These are phyloP conservation scores for Mariannaea sp. DNA, from an alignment of 2,329 filamentous ascomycete genomes.

Conservation along the genomic window DNA sequence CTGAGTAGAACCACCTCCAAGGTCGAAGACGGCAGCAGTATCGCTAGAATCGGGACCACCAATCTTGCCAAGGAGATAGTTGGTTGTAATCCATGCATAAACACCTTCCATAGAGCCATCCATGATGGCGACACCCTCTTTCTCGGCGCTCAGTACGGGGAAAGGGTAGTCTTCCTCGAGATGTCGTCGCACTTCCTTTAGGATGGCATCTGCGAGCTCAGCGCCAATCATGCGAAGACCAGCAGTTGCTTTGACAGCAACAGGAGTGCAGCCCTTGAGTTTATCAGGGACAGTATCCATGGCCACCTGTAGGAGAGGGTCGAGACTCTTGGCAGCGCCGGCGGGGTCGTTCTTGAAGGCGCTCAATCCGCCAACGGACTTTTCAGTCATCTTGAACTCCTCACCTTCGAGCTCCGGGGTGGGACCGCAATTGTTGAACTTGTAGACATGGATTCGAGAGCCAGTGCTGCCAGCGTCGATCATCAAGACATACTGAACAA, in stretches of 20 bases:
- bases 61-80: constrained; percentile 98
- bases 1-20: constrained; percentile 95
- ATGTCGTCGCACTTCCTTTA: constrained; percentile 80
- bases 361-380: constrained; percentile 81
- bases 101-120: constrained; percentile 96
- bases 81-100: constrained; percentile 98
- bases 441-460: constrained; percentile 97
- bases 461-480: constrained; percentile 98
- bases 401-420: constrained; percentile 95
- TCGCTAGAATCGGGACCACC: constrained; percentile 87
- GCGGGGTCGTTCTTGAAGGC: constrained; percentile 86
- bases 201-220: constrained; percentile 80
- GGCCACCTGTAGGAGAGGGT: constrained; percentile 84
- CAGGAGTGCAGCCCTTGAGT: constrained; percentile 87
- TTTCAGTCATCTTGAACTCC: constrained; percentile 91
- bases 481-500: constrained; percentile 98
- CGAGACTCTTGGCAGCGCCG: constrained; percentile 86
- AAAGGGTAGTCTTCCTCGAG: constrained; percentile 92
- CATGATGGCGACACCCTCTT: constrained; percentile 94
- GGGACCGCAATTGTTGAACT: constrained; percentile 97
- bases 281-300: constrained; percentile 83
- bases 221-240: constrained; percentile 85
- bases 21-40: constrained; percentile 93
- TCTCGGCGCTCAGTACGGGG: constrained; percentile 84
- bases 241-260: constrained; percentile 98